phyloP scores from a whole-genome alignment of 176 grass and related monocot genomes.

The Avena eriantha region DNA sequence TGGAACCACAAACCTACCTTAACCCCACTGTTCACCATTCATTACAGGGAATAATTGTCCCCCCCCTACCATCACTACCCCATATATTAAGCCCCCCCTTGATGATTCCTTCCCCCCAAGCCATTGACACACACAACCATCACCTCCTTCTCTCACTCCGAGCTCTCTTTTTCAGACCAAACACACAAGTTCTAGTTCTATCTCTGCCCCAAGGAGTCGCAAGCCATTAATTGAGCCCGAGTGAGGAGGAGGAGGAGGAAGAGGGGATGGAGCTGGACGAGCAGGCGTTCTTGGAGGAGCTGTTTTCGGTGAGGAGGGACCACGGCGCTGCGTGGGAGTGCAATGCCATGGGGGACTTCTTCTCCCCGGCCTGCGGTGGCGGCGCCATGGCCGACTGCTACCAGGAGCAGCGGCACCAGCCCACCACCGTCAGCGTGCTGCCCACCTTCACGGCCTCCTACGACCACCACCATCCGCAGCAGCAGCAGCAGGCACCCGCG shows the following conservation, averaged over 20 bases:
- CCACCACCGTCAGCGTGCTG: slow-evolving; percentile 49
- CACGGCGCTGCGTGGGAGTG: slow-evolving; percentile 54
- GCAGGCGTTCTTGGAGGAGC: slow-evolving; percentile 90
- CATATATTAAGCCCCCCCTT: slow-evolving; percentile 49
- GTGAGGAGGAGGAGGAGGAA: background rate
- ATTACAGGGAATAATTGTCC: slow-evolving; percentile 76
- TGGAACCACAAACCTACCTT: slow-evolving; percentile 38
- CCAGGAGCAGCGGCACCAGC: slow-evolving; percentile 64
- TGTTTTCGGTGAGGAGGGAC: slow-evolving; percentile 75
- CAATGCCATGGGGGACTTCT: slow-evolving; percentile 86
- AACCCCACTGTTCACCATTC: slow-evolving; percentile 37
- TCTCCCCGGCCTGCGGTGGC: slow-evolving; percentile 48
- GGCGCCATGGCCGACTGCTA: slow-evolving; percentile 66
- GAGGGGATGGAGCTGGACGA: slow-evolving; percentile 81
- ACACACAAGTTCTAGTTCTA: too few relatives aligned
- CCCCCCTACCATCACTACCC: background rate
- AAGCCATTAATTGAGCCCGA: background rate
- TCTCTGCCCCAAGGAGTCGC: background rate
- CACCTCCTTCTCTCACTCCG: background rate
- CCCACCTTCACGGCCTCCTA: slow-evolving; percentile 76
- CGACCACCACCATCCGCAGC: slow-evolving; percentile 2
- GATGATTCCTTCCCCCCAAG: background rate
- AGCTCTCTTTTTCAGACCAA: too few relatives aligned
- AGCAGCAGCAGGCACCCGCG: slow-evolving; percentile 28
- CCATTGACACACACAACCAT: background rate